Percentiles rank a stretch among this genome's conserved stretches.
phyloP scores from a whole-genome alignment of 192 early-diverging fungal genomes.

The Mortierella hygrophila region DNA sequence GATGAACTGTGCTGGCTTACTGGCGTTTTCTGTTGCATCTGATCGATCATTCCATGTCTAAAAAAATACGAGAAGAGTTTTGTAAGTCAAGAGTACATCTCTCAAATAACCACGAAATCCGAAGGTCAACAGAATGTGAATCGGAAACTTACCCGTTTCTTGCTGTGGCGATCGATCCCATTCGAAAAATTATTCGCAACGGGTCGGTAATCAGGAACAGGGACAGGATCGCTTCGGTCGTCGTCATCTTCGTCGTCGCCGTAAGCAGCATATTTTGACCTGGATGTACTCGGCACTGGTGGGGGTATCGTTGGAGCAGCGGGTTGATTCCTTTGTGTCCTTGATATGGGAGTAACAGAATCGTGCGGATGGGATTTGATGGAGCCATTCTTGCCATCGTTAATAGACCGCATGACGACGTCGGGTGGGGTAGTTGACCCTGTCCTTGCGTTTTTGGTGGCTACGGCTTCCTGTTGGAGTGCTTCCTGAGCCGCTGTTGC shows the following conservation, averaged over 20 bases:
- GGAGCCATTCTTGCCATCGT: not conserved
- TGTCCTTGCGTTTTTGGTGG: not conserved
- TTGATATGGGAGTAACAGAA: not conserved
- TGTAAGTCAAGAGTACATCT: not conserved
- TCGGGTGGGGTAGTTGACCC: not conserved
- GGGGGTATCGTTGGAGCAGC: not conserved
- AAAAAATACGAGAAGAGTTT: not conserved
- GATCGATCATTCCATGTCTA: constrained; percentile 18
- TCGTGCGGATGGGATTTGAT: not conserved
- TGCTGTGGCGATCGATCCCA: constrained; percentile 26
- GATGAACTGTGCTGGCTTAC: constrained; percentile 16
- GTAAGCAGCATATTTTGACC: constrained; percentile 20
- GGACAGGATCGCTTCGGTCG: constrained; percentile 9
- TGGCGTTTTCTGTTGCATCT: constrained; percentile 11
- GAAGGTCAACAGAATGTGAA: no score
- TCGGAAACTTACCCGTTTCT: constrained; percentile 23
- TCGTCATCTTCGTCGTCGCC: constrained; percentile 32
- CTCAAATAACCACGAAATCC: no score
- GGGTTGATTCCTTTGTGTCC: not conserved
- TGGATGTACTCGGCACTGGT: not conserved
- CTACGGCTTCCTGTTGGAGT: constrained; percentile 1
- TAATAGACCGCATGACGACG: not conserved
- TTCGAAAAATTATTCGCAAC: constrained; percentile 9
- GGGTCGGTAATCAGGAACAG: not conserved
- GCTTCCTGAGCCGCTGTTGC: not conserved